Evolutionary conservation across 1,284 basidiomycete genomes (phyloP), one percentile per base, ranked within the genome.

Genomic region (Irpex rosettiformis): DNA sequence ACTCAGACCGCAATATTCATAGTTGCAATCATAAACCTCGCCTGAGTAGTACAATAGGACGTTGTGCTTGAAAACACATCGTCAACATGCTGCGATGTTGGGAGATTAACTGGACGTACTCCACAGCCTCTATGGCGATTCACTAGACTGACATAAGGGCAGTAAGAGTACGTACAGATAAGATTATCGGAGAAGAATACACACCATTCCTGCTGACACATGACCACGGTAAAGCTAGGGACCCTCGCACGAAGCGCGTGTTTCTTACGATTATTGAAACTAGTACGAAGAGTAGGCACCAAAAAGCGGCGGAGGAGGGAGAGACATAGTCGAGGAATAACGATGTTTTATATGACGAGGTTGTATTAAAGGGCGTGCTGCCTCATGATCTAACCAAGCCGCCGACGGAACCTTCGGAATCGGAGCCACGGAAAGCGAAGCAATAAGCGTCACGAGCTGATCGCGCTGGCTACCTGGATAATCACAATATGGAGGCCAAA

Each of bases 121-220:
- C 79, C 77, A 65, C 85, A 88, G 51, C 79, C 80, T 72, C 85
- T 77, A 70, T 88, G 85, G 59, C 79, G 81, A 70, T 87, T 85
- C 55, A 85, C 86, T 59, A 76, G 75, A 62, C 85, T 88, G 63
- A 43, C 18, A n/a, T 53, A 28, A 21, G 25, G 30, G n/a, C 48
- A 42, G 47, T 59, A 24, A 37, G 51, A 54, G 10, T 21, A 30
- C 28, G 25, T 21, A 30, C 28, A n/a, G 18, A 33, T 21, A 30
- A 22, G 42, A 42, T 45, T 10, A 21, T 51, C 45, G 29, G 28
- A 57, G 58, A 58, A 25, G 30, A 25, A 28, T 2, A 61, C 73
- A 62, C 55, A 79, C 78, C 76, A 74, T 71, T 80, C 78, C 69
- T 76, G 74, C 61, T 63, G 72, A 57, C 78, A 79, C 78, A 79